Base-by-base conservation (phyloP, 2,329 filamentous ascomycete species). In the Simplicillium sp. region DNA sequence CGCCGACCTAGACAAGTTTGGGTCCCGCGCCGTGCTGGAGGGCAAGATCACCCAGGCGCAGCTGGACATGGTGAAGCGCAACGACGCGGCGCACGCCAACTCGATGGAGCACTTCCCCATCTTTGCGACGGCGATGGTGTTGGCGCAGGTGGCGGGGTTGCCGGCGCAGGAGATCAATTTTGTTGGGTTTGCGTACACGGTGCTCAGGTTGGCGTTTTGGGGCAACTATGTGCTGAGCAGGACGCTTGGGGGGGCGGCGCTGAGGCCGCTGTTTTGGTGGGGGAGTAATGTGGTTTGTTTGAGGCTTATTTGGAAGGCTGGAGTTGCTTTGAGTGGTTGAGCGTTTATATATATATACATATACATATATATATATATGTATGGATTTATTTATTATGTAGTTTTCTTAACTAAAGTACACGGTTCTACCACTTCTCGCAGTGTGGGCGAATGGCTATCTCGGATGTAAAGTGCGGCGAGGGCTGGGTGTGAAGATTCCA, bases 401-500 rank as follows among this genome's bases (percentile, higher is more conserved):
- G n/a, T n/a, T n/a, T n/a, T n/a, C n/a, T n/a, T n/a, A n/a, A n/a
- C n/a, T n/a, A n/a, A n/a, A n/a, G n/a, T n/a, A n/a, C n/a, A n/a
- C n/a, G n/a, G 32, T 5, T 7, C 12, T 34, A 37, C 41, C 41
- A 43, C 3, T 25, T 39, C 29, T 43, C 41, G n/a, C 41, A 39
- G 17, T 16, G 39, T n/a, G 41, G 41, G n/a, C 41, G 25, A 33
- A 43, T 14, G 16, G 15, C 25, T 31, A 43, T 39, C 17, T 43
- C 41, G 4, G 32, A 13, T 5, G 37, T 39, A 32, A 37, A 33
- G 18, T 39, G 28, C 9, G 41, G 17, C 3, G 34, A 13, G 7
- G 34, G 34, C 34, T 43, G 41, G n/a, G 34, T 13, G 29, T 44
- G 42, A 14, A 44, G 14, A 40, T 40, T 34, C 42, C 42, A 44